Evolutionary conservation across 2,329 filamentous ascomycete genomes (phyloP).

Genomic region (Exophiala bonariae): DNA sequence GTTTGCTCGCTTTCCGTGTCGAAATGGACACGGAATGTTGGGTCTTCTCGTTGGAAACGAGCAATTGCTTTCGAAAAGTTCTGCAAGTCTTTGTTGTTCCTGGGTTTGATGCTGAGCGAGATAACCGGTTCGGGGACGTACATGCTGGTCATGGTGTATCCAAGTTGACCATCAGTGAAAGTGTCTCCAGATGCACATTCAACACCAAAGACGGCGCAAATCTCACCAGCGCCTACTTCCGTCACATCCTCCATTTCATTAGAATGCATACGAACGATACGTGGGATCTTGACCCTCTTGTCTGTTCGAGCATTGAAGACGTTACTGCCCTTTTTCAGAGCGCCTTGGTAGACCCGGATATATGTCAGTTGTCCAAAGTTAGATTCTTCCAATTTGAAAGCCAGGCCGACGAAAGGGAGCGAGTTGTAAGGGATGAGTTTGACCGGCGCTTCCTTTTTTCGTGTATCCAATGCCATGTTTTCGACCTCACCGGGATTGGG

Average conservation of each 20-base stretch:
- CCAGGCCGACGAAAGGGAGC: conserved; percentile 89
- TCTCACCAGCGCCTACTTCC: conserved; percentile 93
- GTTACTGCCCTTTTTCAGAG: conserved; percentile 81
- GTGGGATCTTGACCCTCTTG: conserved; percentile 94
- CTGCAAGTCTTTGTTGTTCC: conserved; percentile 84
- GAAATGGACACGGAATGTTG: conserved; percentile 92
- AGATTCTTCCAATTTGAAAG: conserved; percentile 98
- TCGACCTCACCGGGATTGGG: conserved; percentile 87
- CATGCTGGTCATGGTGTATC: conserved; percentile 97
- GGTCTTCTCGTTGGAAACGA: conserved; percentile 96
- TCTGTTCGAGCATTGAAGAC: conserved; percentile 91
- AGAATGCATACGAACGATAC: conserved; percentile 98
- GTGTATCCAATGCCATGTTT: conserved; percentile 84
- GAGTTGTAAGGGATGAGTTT: conserved; percentile 91
- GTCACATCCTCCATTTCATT: conserved; percentile 98
- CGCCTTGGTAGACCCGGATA: conserved; percentile 96
- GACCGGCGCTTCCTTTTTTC: conserved; percentile 74
- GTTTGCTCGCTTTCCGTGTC: conserved; percentile 93
- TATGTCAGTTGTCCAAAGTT: conserved; percentile 98
- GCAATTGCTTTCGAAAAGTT: conserved; percentile 99
- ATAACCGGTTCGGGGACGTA: conserved; percentile 96
- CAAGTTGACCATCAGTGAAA: conserved; percentile 89
- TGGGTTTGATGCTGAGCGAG: conserved; percentile 94
- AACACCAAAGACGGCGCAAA: conserved; percentile 96
- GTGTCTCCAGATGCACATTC: conserved; percentile 98